Evolutionary conservation across 2,329 filamentous ascomycete species (phyloP), one percentile per base, ranked within the genome.

Genomic region (Thielaviopsis punctulata): DNA sequence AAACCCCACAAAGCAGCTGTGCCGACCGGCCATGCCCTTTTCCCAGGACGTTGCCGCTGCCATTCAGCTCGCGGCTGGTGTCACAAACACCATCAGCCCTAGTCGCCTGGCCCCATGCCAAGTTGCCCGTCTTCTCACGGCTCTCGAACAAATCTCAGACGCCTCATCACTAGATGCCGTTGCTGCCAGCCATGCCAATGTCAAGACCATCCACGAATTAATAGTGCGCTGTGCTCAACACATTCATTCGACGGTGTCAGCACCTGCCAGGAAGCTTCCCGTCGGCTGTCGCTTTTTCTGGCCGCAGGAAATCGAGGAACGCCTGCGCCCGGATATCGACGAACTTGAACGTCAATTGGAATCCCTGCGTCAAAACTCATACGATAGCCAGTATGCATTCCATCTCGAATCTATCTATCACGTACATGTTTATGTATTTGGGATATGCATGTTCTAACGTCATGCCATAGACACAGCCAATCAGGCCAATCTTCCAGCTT

Each of bases 71-170:
- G 51, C 51, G 21, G 33, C 51, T 24, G 47, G 47, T 45, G 51
- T 52, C 51, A 52, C 51, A 6, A 52, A 52, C 22, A 52, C 51
- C 18, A 52, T 52, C 23, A 52, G 46, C 22, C 51, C 51, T 22
- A 44, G 45, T 33, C 45, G 46, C 18, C 39, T 52, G 30, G 51
- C 51, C 9, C 51, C 51, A 19, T 52, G 45, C 36, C 51, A 52
- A 45, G 51, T 52, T 13, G 51, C 51, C 46, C 51, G 51, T 22
- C 51, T 52, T 12, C 41, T 52, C 24, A 49, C 45, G 8, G 30
- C 44, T 10, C 39, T 52, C 19, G 51, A 52, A 19, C 51, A 52
- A 23, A 48, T 52, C 23, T 22, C 51, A 15, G 51, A 39, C 30
- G 45, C 51, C 9, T 24, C 36, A n/a, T 39, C 51, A 8, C 45